phyloP scores from a whole-genome alignment of 345 rosid species.

The Citrus trifoliata region DNA sequence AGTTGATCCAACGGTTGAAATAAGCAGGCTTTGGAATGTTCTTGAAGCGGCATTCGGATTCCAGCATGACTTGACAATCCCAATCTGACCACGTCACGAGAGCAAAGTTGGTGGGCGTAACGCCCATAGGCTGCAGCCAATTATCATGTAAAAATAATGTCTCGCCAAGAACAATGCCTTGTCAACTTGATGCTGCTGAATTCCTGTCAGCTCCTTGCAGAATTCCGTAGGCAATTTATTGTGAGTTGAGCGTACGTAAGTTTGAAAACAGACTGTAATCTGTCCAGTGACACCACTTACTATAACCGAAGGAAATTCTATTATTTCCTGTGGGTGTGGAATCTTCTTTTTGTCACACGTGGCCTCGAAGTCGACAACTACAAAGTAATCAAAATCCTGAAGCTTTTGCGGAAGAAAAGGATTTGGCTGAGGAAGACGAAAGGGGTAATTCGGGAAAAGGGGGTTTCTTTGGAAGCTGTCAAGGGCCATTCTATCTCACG shows the following conservation, averaged over 20 bases:
- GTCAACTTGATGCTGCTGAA: conserved; percentile 46
- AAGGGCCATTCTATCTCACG: too few species aligned
- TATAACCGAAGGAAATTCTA: conserved; percentile 51
- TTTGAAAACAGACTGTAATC: conserved; percentile 48
- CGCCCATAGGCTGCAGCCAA: conserved; percentile 49
- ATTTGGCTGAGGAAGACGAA: not conserved
- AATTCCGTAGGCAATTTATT: conserved; percentile 44
- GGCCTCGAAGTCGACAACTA: conserved; percentile 61
- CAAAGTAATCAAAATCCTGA: conserved; percentile 43
- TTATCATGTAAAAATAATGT: conserved; percentile 20
- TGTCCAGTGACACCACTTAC: conserved; percentile 44
- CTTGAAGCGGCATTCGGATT: conserved; percentile 50
- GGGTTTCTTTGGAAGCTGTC: too few species aligned
- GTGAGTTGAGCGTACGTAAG: conserved; percentile 47
- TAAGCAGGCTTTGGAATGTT: conserved; percentile 46
- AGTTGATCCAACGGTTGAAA: conserved; percentile 57
- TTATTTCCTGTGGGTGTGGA: conserved; percentile 53
- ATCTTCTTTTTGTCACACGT: conserved; percentile 45
- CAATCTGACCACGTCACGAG: conserved; percentile 53
- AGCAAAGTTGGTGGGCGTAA: conserved; percentile 42
- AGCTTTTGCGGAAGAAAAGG: conserved; percentile 19
- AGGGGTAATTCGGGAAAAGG: too few species aligned
- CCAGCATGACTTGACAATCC: conserved; percentile 53
- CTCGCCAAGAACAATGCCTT: not conserved
- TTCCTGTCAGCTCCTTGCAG: conserved; percentile 55